Conservation (phyloP, 257 asterid species). For the Leonotis leonurus region DNA sequence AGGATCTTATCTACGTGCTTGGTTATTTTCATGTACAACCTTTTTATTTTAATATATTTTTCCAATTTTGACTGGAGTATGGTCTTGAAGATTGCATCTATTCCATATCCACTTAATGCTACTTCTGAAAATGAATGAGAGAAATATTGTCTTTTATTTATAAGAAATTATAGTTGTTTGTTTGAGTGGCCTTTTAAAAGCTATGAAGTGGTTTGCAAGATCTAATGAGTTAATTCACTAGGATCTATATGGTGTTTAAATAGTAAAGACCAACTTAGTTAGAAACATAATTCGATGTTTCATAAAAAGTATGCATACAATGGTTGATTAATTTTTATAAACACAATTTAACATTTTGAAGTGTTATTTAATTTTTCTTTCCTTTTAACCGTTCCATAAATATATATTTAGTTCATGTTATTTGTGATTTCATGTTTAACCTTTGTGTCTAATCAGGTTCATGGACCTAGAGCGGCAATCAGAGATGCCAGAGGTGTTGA, state of each 20-base stretch:
- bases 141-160: background rate
- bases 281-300: background rate
- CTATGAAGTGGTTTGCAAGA: background rate
- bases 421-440: background rate
- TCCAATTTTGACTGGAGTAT: background rate
- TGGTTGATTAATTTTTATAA: no score
- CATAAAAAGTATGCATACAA: background rate
- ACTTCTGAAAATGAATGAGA: background rate
- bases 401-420: background rate
- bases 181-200: background rate
- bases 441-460: slow-evolving; percentile 34
- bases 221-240: background rate
- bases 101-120: background rate
- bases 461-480: slow-evolving; percentile 77
- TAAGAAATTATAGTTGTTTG: background rate
- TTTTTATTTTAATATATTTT: background rate
- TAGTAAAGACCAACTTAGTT: background rate
- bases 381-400: no score
- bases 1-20: slow-evolving; percentile 18
- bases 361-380: background rate
- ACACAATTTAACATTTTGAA: no score
- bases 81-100: background rate
- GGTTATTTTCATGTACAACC: background rate
- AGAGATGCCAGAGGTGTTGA: no score
- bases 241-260: background rate